Conservation (phyloP, 352 stramenopile species). For the Chrysophaeum taylorii region DNA sequence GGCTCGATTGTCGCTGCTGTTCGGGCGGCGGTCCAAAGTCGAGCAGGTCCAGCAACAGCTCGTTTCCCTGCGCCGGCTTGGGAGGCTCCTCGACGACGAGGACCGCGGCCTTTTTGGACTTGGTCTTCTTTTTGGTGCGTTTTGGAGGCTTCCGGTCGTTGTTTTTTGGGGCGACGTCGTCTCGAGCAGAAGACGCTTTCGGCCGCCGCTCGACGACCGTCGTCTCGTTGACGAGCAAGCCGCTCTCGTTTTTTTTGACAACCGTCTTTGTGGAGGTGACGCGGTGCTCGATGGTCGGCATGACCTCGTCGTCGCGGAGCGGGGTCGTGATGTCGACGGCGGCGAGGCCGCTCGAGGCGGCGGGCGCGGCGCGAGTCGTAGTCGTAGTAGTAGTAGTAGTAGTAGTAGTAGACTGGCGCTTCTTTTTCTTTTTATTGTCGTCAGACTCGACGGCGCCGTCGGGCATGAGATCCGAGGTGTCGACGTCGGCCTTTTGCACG, state of each 20-base stretch:
- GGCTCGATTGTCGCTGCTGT: neutral
- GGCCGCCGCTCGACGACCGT: too few species aligned
- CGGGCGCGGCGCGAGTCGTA: conserved; percentile 15
- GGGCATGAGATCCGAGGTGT: conserved; percentile 17
- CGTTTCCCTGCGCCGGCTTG: neutral
- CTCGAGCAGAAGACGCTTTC: conserved; percentile 39
- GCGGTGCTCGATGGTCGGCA: conserved; percentile 45
- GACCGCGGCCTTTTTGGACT: conserved; percentile 26
- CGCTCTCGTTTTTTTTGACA: too few species aligned
- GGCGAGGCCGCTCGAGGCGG: conserved; percentile 29
- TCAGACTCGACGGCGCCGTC: conserved; percentile 30
- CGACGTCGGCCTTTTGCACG: conserved; percentile 21
- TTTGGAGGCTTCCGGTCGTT: neutral
- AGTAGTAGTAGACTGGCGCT: too few species aligned
- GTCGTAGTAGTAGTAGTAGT: too few species aligned
- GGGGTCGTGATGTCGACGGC: conserved; percentile 54
- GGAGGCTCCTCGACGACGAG: neutral
- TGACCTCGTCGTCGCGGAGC: conserved; percentile 52
- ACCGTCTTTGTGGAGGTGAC: conserved; percentile 20
- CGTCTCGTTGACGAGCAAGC: too few species aligned
- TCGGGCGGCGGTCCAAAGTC: neutral
- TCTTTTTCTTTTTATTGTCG: conserved; percentile 51
- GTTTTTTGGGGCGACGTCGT: conserved; percentile 9
- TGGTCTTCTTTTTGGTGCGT: conserved; percentile 24
- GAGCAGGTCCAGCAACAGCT: conserved; percentile 1